phyloP scores from a whole-genome alignment of 1,284 basidiomycete species.

The Violaceomyces palustris region DNA sequence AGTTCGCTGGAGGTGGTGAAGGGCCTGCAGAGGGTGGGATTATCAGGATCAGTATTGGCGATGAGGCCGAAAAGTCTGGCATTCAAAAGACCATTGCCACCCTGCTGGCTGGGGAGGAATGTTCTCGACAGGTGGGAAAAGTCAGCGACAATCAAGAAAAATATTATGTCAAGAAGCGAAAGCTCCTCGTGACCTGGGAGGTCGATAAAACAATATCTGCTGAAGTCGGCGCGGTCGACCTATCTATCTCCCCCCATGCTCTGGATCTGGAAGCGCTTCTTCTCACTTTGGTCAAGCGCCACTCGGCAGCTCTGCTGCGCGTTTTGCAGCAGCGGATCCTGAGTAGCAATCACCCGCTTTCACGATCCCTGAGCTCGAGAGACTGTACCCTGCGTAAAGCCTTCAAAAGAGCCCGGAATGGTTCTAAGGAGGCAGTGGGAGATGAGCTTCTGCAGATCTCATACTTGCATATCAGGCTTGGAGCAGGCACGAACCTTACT shows the following conservation, averaged over 20 bases:
- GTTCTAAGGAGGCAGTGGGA: no score
- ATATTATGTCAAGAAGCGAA: constrained; percentile 8
- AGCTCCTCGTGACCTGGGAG: constrained; percentile 14
- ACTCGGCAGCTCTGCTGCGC: constrained; percentile 17
- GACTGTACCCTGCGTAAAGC: constrained; percentile 14
- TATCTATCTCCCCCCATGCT: constrained; percentile 8
- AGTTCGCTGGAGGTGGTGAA: background rate
- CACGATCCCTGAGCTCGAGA: constrained; percentile 17
- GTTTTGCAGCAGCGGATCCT: constrained; percentile 22
- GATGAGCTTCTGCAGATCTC: no score
- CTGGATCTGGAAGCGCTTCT: constrained; percentile 21
- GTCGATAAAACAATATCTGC: constrained; percentile 11
- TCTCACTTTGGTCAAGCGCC: constrained; percentile 10
- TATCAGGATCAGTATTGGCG: constrained; percentile 17
- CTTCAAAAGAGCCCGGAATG: no score
- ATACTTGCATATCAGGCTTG: no score
- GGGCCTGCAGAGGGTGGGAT: constrained; percentile 19
- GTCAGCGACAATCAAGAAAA: background rate
- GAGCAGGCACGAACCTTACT: no score
- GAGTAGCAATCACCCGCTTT: constrained; percentile 16
- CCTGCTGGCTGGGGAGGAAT: constrained; percentile 10
- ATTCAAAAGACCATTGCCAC: constrained; percentile 10
- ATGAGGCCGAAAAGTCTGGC: constrained; percentile 10
- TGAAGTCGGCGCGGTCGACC: constrained; percentile 6
- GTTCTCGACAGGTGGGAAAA: no score